These are phyloP conservation scores for Calycina herbarum DNA, from an alignment of 2,329 filamentous ascomycete genomes.

Conservation along the genomic window DNA sequence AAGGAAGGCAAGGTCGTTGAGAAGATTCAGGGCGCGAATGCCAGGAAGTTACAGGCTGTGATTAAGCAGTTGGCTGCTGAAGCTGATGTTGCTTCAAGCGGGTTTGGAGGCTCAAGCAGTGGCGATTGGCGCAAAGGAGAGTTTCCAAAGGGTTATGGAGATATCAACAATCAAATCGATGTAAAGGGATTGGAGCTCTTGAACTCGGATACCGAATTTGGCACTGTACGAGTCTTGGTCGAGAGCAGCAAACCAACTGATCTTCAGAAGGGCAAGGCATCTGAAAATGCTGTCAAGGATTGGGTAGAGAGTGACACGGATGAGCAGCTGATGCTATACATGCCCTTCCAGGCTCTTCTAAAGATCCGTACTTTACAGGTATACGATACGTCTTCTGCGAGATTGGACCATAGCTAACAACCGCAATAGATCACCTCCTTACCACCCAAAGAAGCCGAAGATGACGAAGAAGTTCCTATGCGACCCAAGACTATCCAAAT, in stretches of 20 bases:
- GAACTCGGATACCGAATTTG: conserved; percentile 79
- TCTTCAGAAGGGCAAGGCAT: conserved; percentile 57
- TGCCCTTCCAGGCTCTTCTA: conserved; percentile 82
- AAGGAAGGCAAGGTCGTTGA: conserved; percentile 67
- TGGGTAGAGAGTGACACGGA: conserved; percentile 97
- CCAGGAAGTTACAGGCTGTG: conserved; percentile 65
- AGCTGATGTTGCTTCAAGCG: conserved; percentile 46
- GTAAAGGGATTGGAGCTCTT: conserved; percentile 78
- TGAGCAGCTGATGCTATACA: conserved; percentile 90
- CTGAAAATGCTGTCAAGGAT: conserved; percentile 57
- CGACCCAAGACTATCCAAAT: conserved; percentile 81
- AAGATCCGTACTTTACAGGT: conserved; percentile 84
- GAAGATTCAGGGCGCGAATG: conserved; percentile 73
- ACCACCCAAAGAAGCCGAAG: conserved; percentile 50
- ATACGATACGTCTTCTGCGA: conserved; percentile 27
- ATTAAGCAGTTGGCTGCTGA: conserved; percentile 71
- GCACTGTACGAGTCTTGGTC: conserved; percentile 72
- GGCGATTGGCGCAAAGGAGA: conserved; percentile 71
- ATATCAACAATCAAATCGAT: conserved; percentile 83
- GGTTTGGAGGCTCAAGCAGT: conserved; percentile 39
- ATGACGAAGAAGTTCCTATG: conserved; percentile 74
- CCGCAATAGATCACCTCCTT: conserved; percentile 74
- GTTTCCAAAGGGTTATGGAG: conserved; percentile 76
- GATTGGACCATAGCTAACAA: conserved; percentile 18
- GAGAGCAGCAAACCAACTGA: conserved; percentile 65